Base-by-base conservation (phyloP, 2,329 filamentous ascomycete genomes). In the Fusarium tanahbumbuense region DNA sequence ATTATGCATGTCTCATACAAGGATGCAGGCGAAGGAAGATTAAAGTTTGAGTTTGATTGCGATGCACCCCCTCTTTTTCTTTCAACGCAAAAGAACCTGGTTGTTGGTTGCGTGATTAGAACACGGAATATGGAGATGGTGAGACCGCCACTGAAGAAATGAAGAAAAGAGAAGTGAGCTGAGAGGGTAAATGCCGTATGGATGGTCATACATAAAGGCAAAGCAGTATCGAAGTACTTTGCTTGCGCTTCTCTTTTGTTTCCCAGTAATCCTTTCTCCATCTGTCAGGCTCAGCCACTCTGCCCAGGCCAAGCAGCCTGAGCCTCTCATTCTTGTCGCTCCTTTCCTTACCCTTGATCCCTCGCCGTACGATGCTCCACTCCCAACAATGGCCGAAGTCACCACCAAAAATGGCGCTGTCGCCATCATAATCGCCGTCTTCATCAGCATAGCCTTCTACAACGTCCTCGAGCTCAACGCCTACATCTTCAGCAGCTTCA, bases 391-490 rank as follows among this genome's bases (percentile, higher is more conserved):
- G 64, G 59, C 34, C 16, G 48, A 52, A 41, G 22, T 56, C 30
- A 47, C 57, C 30, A 62, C 70, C 22, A 70, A 70, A 41, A 63
- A 42, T 28, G 71, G 71, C 45, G 49, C 32, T 23, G 54, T 71
- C 20, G 67, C 72, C 20, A 46, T 63, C 23, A 41, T 75, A 50
- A 72, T 75, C 48, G 52, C 55, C 47, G 63, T 74, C 45, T 75
- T 75, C 42, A 71, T 75, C 40, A 62, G 67, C 58, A 70, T 79
- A 18, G 70, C 77, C 4, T 66, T 70, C 20, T 79, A 77, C 66
- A 81, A 81, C 57, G 76, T 76, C 18, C 18, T 79, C 48, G 79
- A 81, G 59, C 78, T 81, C 18, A 75, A 65, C 27, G 60, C 76
- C 64, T 71, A 75, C 58, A 78, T 80, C 27, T 68, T 78, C 22